Evolutionary conservation across 805 yeast species (phyloP).

Genomic region (Pichia exigua): DNA sequence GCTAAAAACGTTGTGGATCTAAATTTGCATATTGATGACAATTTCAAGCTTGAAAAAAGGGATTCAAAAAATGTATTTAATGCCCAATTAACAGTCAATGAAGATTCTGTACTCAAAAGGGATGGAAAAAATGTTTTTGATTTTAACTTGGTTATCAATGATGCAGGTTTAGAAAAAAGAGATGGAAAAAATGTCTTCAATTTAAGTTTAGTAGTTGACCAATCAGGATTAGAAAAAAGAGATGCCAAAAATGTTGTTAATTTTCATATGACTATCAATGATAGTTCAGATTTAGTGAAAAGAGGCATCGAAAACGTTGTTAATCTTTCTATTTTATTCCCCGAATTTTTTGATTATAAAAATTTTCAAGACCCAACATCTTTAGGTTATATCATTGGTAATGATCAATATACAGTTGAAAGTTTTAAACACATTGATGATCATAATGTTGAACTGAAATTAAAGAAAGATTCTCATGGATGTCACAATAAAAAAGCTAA

Average conservation of each 20-base stretch:
- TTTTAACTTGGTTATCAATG: slow-evolving; percentile 13
- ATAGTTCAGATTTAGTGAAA: slow-evolving; percentile 5
- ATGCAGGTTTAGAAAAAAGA: slow-evolving; percentile 13
- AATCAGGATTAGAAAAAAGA: slow-evolving; percentile 6
- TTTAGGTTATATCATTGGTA: slow-evolving; percentile 6
- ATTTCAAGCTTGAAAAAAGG: slow-evolving; percentile 5
- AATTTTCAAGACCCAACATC: neutral
- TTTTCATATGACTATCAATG: slow-evolving; percentile 11
- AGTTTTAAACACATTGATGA: neutral
- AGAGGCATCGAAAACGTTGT: slow-evolving; percentile 6
- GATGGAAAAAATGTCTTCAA: slow-evolving; percentile 16
- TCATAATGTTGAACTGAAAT: neutral
- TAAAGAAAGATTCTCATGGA: slow-evolving; percentile 2
- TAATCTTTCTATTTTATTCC: neutral
- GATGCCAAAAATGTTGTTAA: slow-evolving; percentile 15
- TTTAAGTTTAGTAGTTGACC: slow-evolving; percentile 14
- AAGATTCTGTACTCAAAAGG: slow-evolving; percentile 10
- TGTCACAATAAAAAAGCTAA: slow-evolving; percentile 3
- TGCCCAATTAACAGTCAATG: slow-evolving; percentile 13
- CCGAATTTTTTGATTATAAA: neutral
- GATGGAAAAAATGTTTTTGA: slow-evolving; percentile 11
- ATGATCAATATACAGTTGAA: neutral
- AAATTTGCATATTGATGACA: slow-evolving; percentile 9
- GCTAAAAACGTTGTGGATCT: slow-evolving; percentile 13
- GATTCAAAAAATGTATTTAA: slow-evolving; percentile 11